phyloP scores from a whole-genome alignment of 139 green algal genomes.

The Chlorella sp. region DNA sequence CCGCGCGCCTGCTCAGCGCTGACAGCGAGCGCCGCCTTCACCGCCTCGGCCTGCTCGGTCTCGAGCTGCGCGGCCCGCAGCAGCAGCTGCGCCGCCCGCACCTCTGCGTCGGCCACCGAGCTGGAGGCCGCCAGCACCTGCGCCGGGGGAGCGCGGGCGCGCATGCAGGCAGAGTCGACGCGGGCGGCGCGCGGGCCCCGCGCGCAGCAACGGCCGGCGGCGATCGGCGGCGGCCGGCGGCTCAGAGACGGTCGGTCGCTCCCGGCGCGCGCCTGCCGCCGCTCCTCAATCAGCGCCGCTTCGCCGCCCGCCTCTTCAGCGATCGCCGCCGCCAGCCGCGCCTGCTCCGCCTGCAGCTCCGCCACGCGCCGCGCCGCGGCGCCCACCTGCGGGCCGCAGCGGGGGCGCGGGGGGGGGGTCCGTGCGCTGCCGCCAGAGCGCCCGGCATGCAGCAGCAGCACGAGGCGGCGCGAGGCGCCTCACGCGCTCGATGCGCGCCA shows the following conservation, averaged over 20 bases:
- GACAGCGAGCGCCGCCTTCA: slow-evolving; percentile 1
- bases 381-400: too few species aligned
- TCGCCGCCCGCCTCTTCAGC: not conserved
- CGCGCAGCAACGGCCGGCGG: slow-evolving; percentile 17
- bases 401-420: too few species aligned
- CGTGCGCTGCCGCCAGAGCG: too few species aligned
- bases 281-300: not conserved
- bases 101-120: slow-evolving; percentile 63
- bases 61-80: slow-evolving; percentile 59
- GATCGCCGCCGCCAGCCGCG: slow-evolving; percentile 3
- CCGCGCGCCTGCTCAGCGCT: not conserved
- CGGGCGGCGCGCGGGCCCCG: not conserved
- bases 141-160: not conserved
- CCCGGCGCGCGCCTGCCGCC: not conserved
- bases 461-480: too few species aligned
- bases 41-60: slow-evolving; percentile 17
- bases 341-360: slow-evolving; percentile 38
- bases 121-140: not conserved
- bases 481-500: slow-evolving; percentile 51
- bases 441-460: too few species aligned
- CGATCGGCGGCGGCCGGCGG: not conserved
- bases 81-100: slow-evolving; percentile 59
- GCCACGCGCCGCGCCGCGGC: slow-evolving; percentile 58
- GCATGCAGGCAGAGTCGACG: not conserved
- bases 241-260: not conserved